Evolutionary conservation across 305 asterid species (phyloP).

Genomic region (Fraxinus greggii): DNA sequence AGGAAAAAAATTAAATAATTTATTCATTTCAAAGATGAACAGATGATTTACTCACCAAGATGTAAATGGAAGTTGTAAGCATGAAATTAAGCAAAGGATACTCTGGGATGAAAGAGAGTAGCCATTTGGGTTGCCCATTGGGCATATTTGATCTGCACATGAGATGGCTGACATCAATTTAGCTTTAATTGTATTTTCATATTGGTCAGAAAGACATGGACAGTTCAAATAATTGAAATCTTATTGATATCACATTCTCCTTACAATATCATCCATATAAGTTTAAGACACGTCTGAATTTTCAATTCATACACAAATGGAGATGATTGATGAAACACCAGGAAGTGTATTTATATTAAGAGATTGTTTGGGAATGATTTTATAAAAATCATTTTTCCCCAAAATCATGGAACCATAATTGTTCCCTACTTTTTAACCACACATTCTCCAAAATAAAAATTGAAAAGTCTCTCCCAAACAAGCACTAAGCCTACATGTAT

Average conservation of each 20-base stretch:
- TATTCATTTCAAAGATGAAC: not conserved
- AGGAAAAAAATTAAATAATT: constrained; percentile 2
- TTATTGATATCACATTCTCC: not conserved
- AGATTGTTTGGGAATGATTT: not conserved
- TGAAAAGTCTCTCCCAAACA: not conserved
- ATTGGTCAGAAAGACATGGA: constrained; percentile 10
- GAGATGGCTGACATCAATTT: not conserved
- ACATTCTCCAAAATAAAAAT: not conserved
- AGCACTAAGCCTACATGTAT: not conserved
- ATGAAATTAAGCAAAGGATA: constrained; percentile 90
- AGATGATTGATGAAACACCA: not conserved
- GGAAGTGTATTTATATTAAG: not conserved
- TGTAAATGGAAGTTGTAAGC: constrained; percentile 73
- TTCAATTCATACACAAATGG: not conserved
- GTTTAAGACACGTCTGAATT: not conserved
- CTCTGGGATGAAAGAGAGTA: constrained; percentile 74
- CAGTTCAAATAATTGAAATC: not conserved
- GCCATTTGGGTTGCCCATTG: constrained; percentile 95
- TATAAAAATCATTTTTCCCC: not conserved
- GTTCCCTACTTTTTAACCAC: not conserved
- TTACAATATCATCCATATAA: not conserved
- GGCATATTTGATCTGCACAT: constrained; percentile 74
- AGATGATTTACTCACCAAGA: constrained; percentile 54
- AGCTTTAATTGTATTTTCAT: not conserved
- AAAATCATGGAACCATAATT: not conserved